Evolutionary conservation across 108 stramenopile genomes (phyloP).

Genomic region (Licmophora abbreviata): DNA sequence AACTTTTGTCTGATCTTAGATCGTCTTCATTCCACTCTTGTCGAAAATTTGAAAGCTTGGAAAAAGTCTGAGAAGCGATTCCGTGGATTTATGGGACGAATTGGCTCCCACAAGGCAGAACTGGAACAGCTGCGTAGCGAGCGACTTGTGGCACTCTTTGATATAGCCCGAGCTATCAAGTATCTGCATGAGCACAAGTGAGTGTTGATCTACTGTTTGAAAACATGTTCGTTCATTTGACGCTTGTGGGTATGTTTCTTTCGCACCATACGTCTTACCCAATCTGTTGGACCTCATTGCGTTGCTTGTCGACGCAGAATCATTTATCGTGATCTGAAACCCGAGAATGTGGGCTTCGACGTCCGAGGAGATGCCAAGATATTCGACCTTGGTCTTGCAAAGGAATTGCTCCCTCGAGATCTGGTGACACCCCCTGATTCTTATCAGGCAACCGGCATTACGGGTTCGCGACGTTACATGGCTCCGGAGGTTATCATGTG

Average conservation of each 20-base stretch:
- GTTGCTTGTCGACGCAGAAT: conserved; percentile 4
- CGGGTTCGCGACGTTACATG: conserved; percentile 35
- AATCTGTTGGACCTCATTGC: not conserved
- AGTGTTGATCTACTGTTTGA: conserved; percentile 10
- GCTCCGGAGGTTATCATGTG: conserved; percentile 51
- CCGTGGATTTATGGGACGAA: conserved; percentile 1
- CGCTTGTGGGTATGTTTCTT: not conserved
- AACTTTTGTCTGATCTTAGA: conserved; percentile 56
- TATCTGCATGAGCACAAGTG: conserved; percentile 47
- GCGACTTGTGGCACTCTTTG: conserved; percentile 28
- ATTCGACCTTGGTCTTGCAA: conserved; percentile 63
- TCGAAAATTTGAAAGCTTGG: conserved; percentile 45
- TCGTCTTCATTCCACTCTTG: conserved; percentile 42
- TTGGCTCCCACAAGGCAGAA: conserved; percentile 10
- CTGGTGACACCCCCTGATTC: not conserved
- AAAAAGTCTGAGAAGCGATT: conserved; percentile 21
- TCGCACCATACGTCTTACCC: not conserved
- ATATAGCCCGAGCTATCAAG: conserved; percentile 43
- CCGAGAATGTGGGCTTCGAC: conserved; percentile 59
- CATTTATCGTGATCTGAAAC: conserved; percentile 35
- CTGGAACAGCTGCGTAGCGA: not conserved
- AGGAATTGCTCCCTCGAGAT: conserved; percentile 15
- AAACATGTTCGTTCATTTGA: not conserved
- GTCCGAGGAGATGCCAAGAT: conserved; percentile 45
- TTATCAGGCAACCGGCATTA: conserved; percentile 24